phyloP scores from a whole-genome alignment of 2,329 filamentous ascomycete species.

The Botrytis elliptica region DNA sequence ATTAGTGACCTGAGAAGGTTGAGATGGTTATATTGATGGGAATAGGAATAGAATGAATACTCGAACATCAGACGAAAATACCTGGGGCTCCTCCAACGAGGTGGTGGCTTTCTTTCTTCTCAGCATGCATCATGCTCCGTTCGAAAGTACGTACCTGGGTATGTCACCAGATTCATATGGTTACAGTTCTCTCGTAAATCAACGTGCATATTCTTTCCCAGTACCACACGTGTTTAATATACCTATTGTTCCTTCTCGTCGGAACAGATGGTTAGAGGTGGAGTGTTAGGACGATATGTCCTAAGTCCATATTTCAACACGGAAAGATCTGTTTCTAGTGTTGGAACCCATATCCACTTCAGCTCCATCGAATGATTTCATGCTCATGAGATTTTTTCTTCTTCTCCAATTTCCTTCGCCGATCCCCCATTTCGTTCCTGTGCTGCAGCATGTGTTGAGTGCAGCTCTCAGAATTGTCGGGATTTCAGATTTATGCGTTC shows the following conservation, averaged over 20 bases:
- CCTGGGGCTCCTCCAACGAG: not conserved
- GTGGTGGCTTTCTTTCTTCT: slow-evolving; percentile 3
- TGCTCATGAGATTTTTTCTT: not conserved
- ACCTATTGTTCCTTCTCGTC: not conserved
- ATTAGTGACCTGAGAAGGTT: not conserved
- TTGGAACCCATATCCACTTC: slow-evolving; percentile 2
- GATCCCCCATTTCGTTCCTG: slow-evolving; percentile 1
- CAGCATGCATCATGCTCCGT: not conserved
- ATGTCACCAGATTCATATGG: not conserved
- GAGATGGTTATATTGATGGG: not conserved
- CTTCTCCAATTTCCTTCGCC: not conserved
- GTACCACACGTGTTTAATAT: not conserved
- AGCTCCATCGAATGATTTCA: slow-evolving; percentile 1
- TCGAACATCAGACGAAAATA: not conserved
- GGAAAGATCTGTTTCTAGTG: not conserved
- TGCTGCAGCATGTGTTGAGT: not conserved
- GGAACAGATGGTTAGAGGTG: not conserved
- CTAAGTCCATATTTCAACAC: not conserved
- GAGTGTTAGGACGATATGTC: not conserved
- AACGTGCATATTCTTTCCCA: not conserved
- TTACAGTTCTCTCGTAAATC: not conserved
- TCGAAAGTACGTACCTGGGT: no score
- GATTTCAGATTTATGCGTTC: not conserved
- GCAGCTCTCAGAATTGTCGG: not conserved
- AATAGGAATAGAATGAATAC: not conserved